A percentile compares a stretch with the other conserved stretches of the same genome.
Evolutionary conservation across 805 yeast genomes (phyloP).

Genomic region (Candida bentonensis): DNA sequence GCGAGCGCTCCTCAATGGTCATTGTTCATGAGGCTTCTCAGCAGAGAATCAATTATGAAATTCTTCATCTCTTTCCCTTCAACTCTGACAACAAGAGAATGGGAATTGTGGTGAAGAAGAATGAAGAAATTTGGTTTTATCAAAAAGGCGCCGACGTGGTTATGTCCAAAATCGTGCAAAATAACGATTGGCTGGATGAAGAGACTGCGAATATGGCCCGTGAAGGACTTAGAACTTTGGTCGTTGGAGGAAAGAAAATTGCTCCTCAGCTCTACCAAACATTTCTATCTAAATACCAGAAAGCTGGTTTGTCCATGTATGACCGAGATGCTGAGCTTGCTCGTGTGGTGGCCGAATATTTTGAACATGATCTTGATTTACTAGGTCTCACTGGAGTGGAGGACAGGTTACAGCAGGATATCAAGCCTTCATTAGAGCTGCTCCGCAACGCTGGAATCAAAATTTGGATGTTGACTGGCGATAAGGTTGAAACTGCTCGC

Average conservation of each 20-base stretch:
- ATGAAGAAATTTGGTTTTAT: constrained; percentile 71
- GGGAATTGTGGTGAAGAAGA: constrained; percentile 72
- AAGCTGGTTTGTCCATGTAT: constrained; percentile 65
- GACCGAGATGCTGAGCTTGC: constrained; percentile 69
- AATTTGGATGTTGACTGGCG: constrained; percentile 99
- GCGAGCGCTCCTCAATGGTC: constrained; percentile 70
- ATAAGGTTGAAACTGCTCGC: constrained; percentile 94
- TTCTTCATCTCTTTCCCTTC: constrained; percentile 81
- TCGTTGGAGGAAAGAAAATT: constrained; percentile 74
- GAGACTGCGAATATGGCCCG: constrained; percentile 97
- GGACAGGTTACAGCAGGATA: constrained; percentile 83
- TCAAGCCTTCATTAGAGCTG: constrained; percentile 81
- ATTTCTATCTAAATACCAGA: constrained; percentile 49
- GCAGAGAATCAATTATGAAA: constrained; percentile 36
- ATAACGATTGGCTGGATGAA: constrained; percentile 93
- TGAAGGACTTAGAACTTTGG: constrained; percentile 92
- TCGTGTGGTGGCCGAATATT: constrained; percentile 45
- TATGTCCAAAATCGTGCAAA: constrained; percentile 69
- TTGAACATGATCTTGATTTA: constrained; percentile 75
- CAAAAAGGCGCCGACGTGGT: constrained; percentile 96
- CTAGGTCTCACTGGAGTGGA: constrained; percentile 95
- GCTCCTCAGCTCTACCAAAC: constrained; percentile 38
- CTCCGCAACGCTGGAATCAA: constrained; percentile 92
- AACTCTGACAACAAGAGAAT: constrained; percentile 91
- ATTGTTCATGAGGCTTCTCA: constrained; percentile 50